Evolutionary conservation across 2,329 filamentous ascomycete species (phyloP), one percentile per base, ranked within the genome.

Genomic region (Pseudocercospora crystallina): DNA sequence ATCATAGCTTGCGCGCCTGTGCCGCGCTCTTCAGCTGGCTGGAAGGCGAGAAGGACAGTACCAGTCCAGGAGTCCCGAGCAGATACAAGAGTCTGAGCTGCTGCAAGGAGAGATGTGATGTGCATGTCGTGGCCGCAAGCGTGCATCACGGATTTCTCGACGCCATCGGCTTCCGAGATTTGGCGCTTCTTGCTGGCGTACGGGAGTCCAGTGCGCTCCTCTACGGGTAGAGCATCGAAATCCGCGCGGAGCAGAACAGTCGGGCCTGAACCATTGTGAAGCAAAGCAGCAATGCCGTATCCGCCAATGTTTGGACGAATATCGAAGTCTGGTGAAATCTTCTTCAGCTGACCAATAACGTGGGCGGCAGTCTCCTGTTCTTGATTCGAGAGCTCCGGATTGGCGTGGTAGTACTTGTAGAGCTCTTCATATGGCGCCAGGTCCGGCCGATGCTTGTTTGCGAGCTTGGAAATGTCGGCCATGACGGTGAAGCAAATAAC

Each of bases 51-150:
- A 5, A 89, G 69, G 14, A 88, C 59, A 0, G 82, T 87, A 0
- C 85, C 85, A 8, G 65, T 71, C 85, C 85, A 89, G 0, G 55
- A 30, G 0, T 73, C 58, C n/a, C 66, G 71, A 0, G 69, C 64
- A 0, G 65, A 66, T 1, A 74, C 66, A 0, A 89, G 69, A 0
- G 76, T 69, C 14, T 77, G 71, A 0, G 80, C 76, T 0, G 79
- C 77, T 0, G 76, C 84, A 1, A 87, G 71, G 3, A 86, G 70
- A 30, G 72, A 71, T 0, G 80, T 75, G 20, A 86, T 79, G 62
- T 87, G 83, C 71, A 84, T 80, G 58, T 85, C 83, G 60, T 87
- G 84, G 0, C 84, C 84, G 63, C 83, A 87, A 15, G 83, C 83
- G 65, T 87, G 84, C 83, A 87, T 86, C 0, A 84, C 79, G 0